phyloP scores from a whole-genome alignment of 768 basidiomycete genomes.

The Cystobasidiopsis lactophilus region DNA sequence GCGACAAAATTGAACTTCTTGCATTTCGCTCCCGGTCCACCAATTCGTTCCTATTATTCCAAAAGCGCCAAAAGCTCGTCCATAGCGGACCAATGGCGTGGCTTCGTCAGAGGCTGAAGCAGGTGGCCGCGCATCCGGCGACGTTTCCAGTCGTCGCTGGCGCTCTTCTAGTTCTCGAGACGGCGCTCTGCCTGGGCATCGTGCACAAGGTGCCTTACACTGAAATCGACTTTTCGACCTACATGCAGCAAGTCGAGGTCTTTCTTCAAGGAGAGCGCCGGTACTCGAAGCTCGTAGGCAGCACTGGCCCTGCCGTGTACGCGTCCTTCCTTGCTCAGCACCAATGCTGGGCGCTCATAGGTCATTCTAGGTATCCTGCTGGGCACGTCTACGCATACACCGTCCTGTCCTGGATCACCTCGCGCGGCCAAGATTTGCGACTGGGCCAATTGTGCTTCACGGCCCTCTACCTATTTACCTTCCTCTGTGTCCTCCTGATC shows the following conservation, averaged over 20 bases:
- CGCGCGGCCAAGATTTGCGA: constrained; percentile 34
- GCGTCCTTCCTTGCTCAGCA: constrained; percentile 19
- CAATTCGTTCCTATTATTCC: no score
- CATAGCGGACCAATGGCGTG: no score
- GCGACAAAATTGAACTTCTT: no score
- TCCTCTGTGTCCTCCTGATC: constrained; percentile 29
- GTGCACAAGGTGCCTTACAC: constrained; percentile 60
- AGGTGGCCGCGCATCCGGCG: no score
- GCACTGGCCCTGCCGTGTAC: constrained; percentile 82
- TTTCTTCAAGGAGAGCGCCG: constrained; percentile 62
- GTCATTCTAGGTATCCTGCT: constrained; percentile 57
- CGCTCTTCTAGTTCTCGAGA: no score
- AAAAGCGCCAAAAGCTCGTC: no score
- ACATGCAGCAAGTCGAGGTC: constrained; percentile 64
- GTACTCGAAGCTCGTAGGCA: constrained; percentile 61
- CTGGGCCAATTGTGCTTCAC: constrained; percentile 61
- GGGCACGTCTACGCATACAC: constrained; percentile 72
- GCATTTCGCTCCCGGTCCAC: no score
- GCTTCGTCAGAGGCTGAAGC: no score
- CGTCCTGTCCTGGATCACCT: constrained; percentile 41
- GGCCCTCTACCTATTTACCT: constrained; percentile 43
- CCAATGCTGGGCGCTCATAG: neutral
- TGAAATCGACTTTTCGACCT: constrained; percentile 95
- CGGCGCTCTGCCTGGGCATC: neutral
- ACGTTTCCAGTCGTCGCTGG: no score